These are phyloP conservation scores for Thalassiosira livingstoniorum DNA, from an alignment of 352 stramenopile species.

Conservation along the genomic window DNA sequence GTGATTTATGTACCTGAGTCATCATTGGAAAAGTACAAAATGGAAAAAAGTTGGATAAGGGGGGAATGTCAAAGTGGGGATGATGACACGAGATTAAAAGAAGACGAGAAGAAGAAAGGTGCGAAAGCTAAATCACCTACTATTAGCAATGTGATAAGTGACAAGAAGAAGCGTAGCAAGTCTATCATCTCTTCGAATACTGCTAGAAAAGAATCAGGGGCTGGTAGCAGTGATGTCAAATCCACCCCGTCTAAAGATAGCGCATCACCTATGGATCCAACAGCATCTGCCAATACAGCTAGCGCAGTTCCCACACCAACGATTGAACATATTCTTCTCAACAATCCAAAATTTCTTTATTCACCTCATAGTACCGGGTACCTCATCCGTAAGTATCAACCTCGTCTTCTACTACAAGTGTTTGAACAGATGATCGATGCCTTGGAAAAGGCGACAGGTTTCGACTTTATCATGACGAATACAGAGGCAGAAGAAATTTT, in stretches of 20 bases:
- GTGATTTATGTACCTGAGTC: neutral
- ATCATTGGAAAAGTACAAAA: neutral
- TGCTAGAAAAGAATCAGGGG: too few species aligned
- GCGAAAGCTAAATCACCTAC: neutral
- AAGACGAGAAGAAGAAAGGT: slow-evolving; percentile 2
- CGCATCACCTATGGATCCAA: neutral
- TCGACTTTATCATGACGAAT: slow-evolving; percentile 75
- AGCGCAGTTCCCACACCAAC: neutral
- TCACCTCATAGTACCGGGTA: slow-evolving; percentile 27
- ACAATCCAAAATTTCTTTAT: slow-evolving; percentile 47
- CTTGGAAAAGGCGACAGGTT: slow-evolving; percentile 82
- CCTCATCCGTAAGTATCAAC: slow-evolving; percentile 38
- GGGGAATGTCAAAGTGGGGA: too few species aligned
- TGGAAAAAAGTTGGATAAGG: slow-evolving; percentile 1
- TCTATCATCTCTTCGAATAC: neutral
- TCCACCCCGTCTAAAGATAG: too few species aligned
- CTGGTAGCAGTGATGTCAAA: too few species aligned
- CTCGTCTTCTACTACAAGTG: slow-evolving; percentile 45
- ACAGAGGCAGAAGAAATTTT: slow-evolving; percentile 75
- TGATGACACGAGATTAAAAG: too few species aligned
- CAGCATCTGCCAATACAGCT: neutral
- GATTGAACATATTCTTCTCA: slow-evolving; percentile 20
- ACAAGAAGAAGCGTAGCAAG: neutral
- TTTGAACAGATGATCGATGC: slow-evolving; percentile 82
- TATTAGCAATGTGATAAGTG: neutral